Evolutionary conservation across 306 rosid species (phyloP).

Genomic region (Calophaca sinica): DNA sequence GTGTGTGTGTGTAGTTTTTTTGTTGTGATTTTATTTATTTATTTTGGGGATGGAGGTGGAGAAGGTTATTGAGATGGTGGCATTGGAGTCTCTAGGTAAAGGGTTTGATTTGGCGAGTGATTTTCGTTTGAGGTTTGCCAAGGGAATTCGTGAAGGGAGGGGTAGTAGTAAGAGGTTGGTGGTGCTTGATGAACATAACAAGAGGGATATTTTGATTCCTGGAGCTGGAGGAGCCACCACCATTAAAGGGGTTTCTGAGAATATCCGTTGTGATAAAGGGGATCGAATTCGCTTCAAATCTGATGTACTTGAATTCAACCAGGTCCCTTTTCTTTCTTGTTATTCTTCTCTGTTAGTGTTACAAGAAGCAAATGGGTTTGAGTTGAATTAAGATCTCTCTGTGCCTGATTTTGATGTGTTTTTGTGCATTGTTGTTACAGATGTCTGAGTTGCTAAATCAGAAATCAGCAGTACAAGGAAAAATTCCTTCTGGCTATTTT

Average conservation of each 20-base stretch:
- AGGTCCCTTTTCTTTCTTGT: conserved; percentile 51
- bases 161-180: conserved; percentile 62
- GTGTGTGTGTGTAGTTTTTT: too few species aligned
- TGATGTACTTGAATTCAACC: conserved; percentile 90
- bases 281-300: conserved; percentile 92
- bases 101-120: conserved; percentile 93
- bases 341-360: neutral
- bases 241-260: conserved; percentile 76
- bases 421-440: conserved; percentile 55
- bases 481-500: conserved; percentile 93
- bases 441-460: conserved; percentile 96
- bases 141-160: conserved; percentile 56
- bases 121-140: conserved; percentile 79
- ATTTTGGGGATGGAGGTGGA: conserved; percentile 46
- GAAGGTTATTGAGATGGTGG: conserved; percentile 62
- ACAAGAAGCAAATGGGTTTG: conserved; percentile 8
- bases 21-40: too few species aligned
- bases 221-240: conserved; percentile 58
- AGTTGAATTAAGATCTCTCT: conserved; percentile 31
- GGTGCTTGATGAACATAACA: conserved; percentile 67
- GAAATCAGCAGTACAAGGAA: conserved; percentile 81
- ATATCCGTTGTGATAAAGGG: conserved; percentile 89
- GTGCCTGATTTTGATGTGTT: conserved; percentile 1
- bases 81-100: conserved; percentile 82
- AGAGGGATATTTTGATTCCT: conserved; percentile 82